Percentiles rank a stretch among this genome's conserved stretches.
Evolutionary conservation across 2,329 filamentous ascomycete genomes (phyloP).

Genomic region (Diaporthe batatas): DNA sequence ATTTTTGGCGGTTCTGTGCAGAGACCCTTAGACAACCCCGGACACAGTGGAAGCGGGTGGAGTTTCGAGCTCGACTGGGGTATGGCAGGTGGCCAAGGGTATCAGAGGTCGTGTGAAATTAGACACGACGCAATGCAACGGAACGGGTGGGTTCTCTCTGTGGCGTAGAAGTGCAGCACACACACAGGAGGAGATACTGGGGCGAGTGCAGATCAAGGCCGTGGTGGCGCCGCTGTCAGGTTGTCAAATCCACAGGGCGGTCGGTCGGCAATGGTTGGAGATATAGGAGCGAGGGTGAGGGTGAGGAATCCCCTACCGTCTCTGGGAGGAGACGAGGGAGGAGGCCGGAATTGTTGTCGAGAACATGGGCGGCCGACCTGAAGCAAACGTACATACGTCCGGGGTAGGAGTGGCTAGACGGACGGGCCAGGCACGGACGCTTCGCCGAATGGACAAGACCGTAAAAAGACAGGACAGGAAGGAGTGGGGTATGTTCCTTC

Average conservation of each 20-base stretch:
- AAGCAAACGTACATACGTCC: slow-evolving; percentile 18
- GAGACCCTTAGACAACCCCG: slow-evolving; percentile 41
- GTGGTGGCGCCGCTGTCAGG: slow-evolving; percentile 11
- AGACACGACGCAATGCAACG: slow-evolving; percentile 32
- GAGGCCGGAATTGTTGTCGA: slow-evolving; percentile 17
- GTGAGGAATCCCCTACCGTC: slow-evolving; percentile 11
- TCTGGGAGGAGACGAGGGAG: slow-evolving; percentile 29
- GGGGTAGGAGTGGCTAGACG: slow-evolving; percentile 8
- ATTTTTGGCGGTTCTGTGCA: slow-evolving; percentile 42
- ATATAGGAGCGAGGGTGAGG: slow-evolving; percentile 22
- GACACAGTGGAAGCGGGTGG: slow-evolving; percentile 41
- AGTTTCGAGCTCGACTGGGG: slow-evolving; percentile 39
- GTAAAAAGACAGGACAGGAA: slow-evolving; percentile 25
- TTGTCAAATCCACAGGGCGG: slow-evolving; percentile 37
- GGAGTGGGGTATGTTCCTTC: slow-evolving; percentile 37
- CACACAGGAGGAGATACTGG: slow-evolving; percentile 1
- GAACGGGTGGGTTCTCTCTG: slow-evolving; percentile 12
- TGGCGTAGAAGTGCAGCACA: slow-evolving; percentile 29
- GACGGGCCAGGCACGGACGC: slow-evolving; percentile 26
- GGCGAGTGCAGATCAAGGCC: slow-evolving; percentile 13
- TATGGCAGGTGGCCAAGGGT: slow-evolving; percentile 32
- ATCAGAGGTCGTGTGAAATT: slow-evolving; percentile 33
- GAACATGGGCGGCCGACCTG: slow-evolving; percentile 28
- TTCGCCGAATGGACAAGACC: slow-evolving; percentile 3
- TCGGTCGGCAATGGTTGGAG: slow-evolving; percentile 14